phyloP scores from a whole-genome alignment of 495 filamentous ascomycete species.

The Entonaema liquescens region DNA sequence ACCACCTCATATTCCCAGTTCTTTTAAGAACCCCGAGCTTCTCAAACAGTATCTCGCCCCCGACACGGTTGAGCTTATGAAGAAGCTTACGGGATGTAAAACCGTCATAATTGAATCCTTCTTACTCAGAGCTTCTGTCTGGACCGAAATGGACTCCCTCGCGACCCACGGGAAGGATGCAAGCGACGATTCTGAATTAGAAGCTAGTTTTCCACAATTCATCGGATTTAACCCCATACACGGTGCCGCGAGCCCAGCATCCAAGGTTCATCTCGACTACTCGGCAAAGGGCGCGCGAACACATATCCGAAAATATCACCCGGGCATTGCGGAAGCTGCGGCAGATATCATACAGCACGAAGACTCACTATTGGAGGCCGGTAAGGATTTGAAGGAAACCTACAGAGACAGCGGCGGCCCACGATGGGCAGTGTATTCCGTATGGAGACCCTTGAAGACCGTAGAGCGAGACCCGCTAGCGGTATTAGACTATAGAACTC shows the following conservation, averaged over 20 bases:
- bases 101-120: conserved; percentile 7
- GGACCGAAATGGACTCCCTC: conserved; percentile 9
- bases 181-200: too few species aligned
- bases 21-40: too few species aligned
- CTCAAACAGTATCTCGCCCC: too few species aligned
- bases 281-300: conserved; percentile 11
- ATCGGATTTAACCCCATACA: conserved; percentile 9
- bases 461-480: not conserved
- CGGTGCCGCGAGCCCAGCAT: conserved; percentile 7
- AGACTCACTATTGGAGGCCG: too few species aligned
- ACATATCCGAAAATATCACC: not conserved
- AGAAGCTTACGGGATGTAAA: conserved; percentile 6
- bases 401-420: not conserved
- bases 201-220: conserved; percentile 6
- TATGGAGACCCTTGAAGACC: not conserved
- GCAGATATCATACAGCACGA: too few species aligned
- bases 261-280: conserved; percentile 10
- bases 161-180: not conserved
- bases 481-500: not conserved
- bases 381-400: too few species aligned
- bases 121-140: conserved; percentile 5
- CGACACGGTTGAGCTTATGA: too few species aligned
- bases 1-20: too few species aligned
- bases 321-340: too few species aligned
- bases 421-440: not conserved